Base-by-base conservation (phyloP, 768 basidiomycete genomes). In the Pleurotus tuber-regium region DNA sequence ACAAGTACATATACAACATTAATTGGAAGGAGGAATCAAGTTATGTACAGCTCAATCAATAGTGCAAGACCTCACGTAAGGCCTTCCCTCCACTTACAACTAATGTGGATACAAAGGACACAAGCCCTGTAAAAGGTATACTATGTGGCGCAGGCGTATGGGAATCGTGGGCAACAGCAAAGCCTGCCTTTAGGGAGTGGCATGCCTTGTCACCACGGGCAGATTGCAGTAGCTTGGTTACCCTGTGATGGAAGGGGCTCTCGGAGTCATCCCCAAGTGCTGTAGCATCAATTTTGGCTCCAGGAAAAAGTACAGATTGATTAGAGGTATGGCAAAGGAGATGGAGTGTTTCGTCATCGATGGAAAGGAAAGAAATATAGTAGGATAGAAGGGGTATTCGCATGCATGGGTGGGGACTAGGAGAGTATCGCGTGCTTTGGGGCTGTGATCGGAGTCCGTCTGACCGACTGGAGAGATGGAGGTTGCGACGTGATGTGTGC, bases 41-140 rank as follows among this genome's bases (percentile, higher is more conserved):
- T n/a, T n/a, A n/a, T n/a, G 12, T n/a, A 19, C 19, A 11, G 30
- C 38, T 73, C 29, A 57, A 87, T 33, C 82, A 86, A 82, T 87
- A 70, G 61, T 51, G 41, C 23, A 48, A 38, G 10, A 50, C 18
- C 43, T 47, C 52, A 10, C 38, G 36, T 4, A 49, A 28, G 18
- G 51, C 55, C 26, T 54, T 57, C 23, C 50, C 33, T 23, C 52
- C 48, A 26, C 44, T 50, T 14, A 33, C 21, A 14, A 53, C 26
- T 21, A 53, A 40, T 24, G 21, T 31, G 18, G 33, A 35, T 18
- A 57, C 19, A 23, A 57, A 39, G 28, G 39, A 25, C 26, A 47
- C 39, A 18, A 57, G 16, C n/a, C 38, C 47, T 24, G 48, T 10
- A 16, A 48, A 18, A 8, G 55, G 51, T 8, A 36, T 23, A 12